Base-by-base conservation (phyloP, 148 eudicot genomes). In the Fagopyrum esculentum region DNA sequence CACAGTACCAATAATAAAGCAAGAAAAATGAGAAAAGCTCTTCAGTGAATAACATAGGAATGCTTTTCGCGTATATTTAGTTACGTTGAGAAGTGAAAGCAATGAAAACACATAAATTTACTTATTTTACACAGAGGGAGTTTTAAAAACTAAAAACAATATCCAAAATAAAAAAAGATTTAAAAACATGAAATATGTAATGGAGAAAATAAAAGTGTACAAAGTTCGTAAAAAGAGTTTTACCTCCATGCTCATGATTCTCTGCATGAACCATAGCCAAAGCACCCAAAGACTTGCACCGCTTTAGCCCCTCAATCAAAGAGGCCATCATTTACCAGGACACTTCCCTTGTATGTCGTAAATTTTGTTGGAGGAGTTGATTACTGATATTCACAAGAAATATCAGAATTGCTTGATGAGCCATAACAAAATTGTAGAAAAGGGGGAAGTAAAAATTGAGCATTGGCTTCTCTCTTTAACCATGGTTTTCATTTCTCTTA, bases 191-290 rank as follows among this genome's bases (percentile, higher is more conserved):
- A 51, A 26, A 26, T 43, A 17, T 49, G 43, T 17, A 12, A 1
- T 59, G 64, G 64, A 59, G 64, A 59, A 17, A 35, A 66, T 15
- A 43, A 3, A 40, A 43, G 2, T 35, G 17, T 66, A 12, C 17
- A 35, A 13, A 43, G 71, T 66, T 40, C 19, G 2, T 35, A 35
- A 43, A 5, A 35, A 11, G 13, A 13, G 46, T 76, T 85, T 81
- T 86, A 96, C 99, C 99, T 96, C 90, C 99, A 96, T 96, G 84
- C 99, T 90, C 85, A 96, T 90, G 74, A 96, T 78, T 95, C 85
- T 95, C 97, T 5, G 98, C 98, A 79, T 95, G 98, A 75, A 92
- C 98, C 98, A 95, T 92, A 72, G 98, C 86, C 77, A 95, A 80
- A 69, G 98, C 98, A 61, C 98, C 98, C 85, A 95, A 87, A 64